Conservation (phyloP, 2,329 filamentous ascomycete genomes). For the Fusarium sp. region DNA sequence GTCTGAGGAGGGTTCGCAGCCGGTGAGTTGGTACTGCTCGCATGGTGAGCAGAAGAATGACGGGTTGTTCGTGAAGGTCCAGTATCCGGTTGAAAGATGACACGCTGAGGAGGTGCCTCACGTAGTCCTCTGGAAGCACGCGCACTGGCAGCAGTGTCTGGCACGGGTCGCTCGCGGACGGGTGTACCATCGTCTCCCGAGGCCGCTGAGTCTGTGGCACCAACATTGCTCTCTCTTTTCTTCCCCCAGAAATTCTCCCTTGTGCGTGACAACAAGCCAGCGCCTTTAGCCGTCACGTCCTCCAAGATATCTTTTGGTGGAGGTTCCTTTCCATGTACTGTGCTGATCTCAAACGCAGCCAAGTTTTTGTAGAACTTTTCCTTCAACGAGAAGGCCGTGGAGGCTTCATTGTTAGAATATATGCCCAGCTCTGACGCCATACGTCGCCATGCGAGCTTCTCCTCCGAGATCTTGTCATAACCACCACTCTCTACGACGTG, state of each 20-base stretch:
- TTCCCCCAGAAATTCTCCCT: conserved; percentile 74
- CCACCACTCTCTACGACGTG: conserved; percentile 80
- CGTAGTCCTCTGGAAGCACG: conserved; percentile 73
- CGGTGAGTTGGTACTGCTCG: conserved; percentile 41
- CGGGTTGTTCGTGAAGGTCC: conserved; percentile 70
- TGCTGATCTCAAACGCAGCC: conserved; percentile 85
- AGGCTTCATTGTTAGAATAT: conserved; percentile 77
- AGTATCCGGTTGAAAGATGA: conserved; percentile 86
- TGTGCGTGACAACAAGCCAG: conserved; percentile 79
- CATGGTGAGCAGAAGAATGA: conserved; percentile 60
- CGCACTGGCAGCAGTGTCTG: conserved; percentile 62
- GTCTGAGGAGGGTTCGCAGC: conserved; percentile 40
- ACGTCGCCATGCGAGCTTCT: conserved; percentile 87
- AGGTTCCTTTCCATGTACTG: conserved; percentile 79
- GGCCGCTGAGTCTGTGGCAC: conserved; percentile 65
- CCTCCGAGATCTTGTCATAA: conserved; percentile 84
- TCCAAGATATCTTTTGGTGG: conserved; percentile 90
- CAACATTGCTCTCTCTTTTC: conserved; percentile 59
- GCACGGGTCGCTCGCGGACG: conserved; percentile 60
- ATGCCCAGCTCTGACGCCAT: conserved; percentile 81
- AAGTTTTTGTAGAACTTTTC: conserved; percentile 91
- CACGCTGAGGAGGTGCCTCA: conserved; percentile 84
- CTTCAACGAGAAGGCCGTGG: conserved; percentile 88
- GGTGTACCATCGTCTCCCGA: conserved; percentile 70
- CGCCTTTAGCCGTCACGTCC: conserved; percentile 85